Conservation (phyloP, 768 basidiomycete genomes). For the Dendrothele bispora region DNA sequence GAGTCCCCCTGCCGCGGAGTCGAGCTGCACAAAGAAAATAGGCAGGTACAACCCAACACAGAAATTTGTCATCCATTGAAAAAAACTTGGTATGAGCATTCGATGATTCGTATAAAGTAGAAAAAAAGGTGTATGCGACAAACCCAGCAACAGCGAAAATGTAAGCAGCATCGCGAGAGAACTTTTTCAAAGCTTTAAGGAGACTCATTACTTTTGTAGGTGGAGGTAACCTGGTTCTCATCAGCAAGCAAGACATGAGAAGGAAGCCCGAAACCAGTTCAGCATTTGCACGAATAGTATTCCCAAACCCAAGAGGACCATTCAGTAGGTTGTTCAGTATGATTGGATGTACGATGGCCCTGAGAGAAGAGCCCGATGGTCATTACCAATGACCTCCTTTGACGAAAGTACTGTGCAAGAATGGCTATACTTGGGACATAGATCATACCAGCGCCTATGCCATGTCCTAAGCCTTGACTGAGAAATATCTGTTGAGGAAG, state of each 20-base stretch:
- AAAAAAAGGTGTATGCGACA: neutral
- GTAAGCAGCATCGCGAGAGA: slow-evolving; percentile 21
- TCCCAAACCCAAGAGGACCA: slow-evolving; percentile 39
- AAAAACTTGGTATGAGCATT: neutral
- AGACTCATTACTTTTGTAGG: slow-evolving; percentile 15
- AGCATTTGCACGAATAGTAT: slow-evolving; percentile 41
- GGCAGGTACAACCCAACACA: slow-evolving; percentile 26
- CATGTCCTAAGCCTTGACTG: slow-evolving; percentile 56
- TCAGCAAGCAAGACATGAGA: slow-evolving; percentile 37
- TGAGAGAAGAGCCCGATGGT: slow-evolving; percentile 48
- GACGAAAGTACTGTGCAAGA: slow-evolving; percentile 54
- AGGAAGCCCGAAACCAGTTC: slow-evolving; percentile 37
- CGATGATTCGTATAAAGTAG: neutral
- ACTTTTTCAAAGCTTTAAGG: slow-evolving; percentile 10
- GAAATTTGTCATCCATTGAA: slow-evolving; percentile 15
- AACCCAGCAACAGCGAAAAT: slow-evolving; percentile 19
- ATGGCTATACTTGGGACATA: slow-evolving; percentile 53
- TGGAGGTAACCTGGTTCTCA: slow-evolving; percentile 38
- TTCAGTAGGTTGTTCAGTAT: slow-evolving; percentile 47
- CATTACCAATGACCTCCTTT: slow-evolving; percentile 50
- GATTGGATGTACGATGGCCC: slow-evolving; percentile 53
- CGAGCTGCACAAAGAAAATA: slow-evolving; percentile 38
- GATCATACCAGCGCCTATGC: slow-evolving; percentile 54
- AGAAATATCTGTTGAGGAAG: slow-evolving; percentile 37
- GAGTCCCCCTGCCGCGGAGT: slow-evolving; percentile 27